Evolutionary conservation across 306 rosid species (phyloP).

Genomic region (Cucumis cinereus): DNA sequence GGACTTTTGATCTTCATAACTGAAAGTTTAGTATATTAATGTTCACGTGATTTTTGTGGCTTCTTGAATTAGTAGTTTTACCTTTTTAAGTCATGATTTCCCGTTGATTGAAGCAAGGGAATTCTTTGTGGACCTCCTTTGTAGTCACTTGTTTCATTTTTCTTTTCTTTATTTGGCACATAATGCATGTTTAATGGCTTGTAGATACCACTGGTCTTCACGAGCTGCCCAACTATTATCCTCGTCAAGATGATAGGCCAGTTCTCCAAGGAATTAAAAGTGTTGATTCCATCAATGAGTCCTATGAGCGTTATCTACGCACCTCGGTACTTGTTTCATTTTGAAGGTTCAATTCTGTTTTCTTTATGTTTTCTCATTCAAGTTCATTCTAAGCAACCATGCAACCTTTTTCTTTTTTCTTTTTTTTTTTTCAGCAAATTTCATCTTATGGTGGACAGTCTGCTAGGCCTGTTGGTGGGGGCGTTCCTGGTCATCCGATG

Average conservation of each 20-base stretch:
- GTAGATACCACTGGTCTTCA: constrained; percentile 59
- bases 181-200: constrained; percentile 14
- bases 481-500: constrained; percentile 38
- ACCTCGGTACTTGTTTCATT: constrained; percentile 50
- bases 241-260: constrained; percentile 73
- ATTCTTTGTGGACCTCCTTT: neutral
- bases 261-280: constrained; percentile 62
- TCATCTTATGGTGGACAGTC: constrained; percentile 68
- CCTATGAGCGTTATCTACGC: constrained; percentile 87
- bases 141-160: neutral
- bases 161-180: constrained; percentile 12
- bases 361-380: neutral
- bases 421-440: constrained; percentile 50
- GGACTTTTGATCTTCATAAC: neutral
- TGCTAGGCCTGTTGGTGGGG: constrained; percentile 50
- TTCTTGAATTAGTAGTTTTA: neutral
- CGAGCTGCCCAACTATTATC: constrained; percentile 53
- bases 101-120: neutral
- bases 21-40: neutral
- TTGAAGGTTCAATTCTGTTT: constrained; percentile 11
- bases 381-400: constrained; percentile 12
- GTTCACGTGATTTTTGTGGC: neutral
- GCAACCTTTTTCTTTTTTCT: too few relatives aligned
- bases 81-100: neutral
- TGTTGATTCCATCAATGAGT: constrained; percentile 86